Conservation (phyloP, 2,329 filamentous ascomycete species). For the Pseudopyricularia cyperi region DNA sequence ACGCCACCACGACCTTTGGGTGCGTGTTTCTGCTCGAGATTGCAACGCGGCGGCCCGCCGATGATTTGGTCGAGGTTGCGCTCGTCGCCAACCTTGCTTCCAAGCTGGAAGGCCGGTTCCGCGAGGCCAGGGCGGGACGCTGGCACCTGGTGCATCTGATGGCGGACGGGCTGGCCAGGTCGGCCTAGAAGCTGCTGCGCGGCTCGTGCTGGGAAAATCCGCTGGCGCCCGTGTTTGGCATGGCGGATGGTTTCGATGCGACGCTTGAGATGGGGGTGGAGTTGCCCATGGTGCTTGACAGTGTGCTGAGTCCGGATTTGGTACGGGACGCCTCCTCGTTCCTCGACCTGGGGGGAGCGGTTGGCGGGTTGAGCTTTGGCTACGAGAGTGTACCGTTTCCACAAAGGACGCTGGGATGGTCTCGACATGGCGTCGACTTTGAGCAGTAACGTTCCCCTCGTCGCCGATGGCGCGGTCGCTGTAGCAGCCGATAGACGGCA, state of each 20-base stretch:
- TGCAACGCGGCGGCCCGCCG: constrained; percentile 23
- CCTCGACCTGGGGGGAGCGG: background rate
- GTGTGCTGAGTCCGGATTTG: background rate
- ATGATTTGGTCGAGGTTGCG: constrained; percentile 21
- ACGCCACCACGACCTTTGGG: constrained; percentile 39
- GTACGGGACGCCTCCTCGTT: background rate
- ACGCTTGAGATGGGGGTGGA: background rate
- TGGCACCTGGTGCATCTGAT: constrained; percentile 33
- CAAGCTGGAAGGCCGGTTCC: constrained; percentile 24
- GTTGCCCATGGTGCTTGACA: background rate
- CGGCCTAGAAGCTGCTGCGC: background rate
- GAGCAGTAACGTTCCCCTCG: too few relatives aligned
- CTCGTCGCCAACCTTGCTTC: constrained; percentile 23
- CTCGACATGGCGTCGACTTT: too few relatives aligned
- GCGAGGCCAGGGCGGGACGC: constrained; percentile 24
- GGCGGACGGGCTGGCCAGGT: constrained; percentile 27
- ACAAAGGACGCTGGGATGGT: background rate
- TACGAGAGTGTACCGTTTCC: background rate
- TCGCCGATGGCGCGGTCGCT: constrained; percentile 16
- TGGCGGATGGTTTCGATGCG: background rate
- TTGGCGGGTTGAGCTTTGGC: background rate
- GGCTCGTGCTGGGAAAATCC: too few relatives aligned
- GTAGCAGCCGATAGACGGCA: constrained; percentile 15
- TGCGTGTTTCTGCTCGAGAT: constrained; percentile 38
- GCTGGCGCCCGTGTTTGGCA: too few relatives aligned